Evolutionary conservation across 257 asterid genomes (phyloP), one percentile per base, ranked within the genome.

Genomic region (Ligustrum vulgare): DNA sequence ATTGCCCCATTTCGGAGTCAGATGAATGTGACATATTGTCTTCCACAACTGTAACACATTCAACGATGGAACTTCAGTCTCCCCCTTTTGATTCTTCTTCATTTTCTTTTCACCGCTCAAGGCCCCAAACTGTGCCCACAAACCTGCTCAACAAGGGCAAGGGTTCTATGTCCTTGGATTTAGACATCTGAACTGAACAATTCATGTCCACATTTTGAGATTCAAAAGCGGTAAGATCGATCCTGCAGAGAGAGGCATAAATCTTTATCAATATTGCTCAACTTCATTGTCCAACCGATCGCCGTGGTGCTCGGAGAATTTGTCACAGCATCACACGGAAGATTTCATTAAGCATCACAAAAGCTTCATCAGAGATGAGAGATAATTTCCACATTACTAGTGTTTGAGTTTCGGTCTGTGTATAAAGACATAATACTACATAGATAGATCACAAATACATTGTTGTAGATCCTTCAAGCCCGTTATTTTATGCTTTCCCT

Each of bases 121-220:
- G 87, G 82, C 80, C 86, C 4, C 36, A 76, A 31, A 39, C 31
- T 8, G 74, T 15, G 22, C 72, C 12, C 28, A 13, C 56, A 4
- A n/a, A 76, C 56, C 37, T 54, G 36, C 74, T 2, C 15, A 72
- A 80, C 54, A 88, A 89, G 79, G 92, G 91, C 47, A 91, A 91
- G 82, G 79, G 83, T 0, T 89, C 97, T 28, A 86, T 88, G 93
- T 93, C 97, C 12, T 76, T 93, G 64, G 94, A 93, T 81, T 86
- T 91, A 82, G 97, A 91, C 56, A 90, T 91, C 70, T 89, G 74
- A 76, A n/a, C 66, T 10, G 34, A 10, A 25, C 8, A 60, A 60
- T 60, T 25, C 67, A 60, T 22, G 35, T 60, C 35, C 67, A 60
- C 33, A 23, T 9, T 9, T 60, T 84, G 49, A 25, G 18, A 54